Evolutionary conservation across 1,284 basidiomycete genomes (phyloP).

Genomic region (Clitocybe nebularis): DNA sequence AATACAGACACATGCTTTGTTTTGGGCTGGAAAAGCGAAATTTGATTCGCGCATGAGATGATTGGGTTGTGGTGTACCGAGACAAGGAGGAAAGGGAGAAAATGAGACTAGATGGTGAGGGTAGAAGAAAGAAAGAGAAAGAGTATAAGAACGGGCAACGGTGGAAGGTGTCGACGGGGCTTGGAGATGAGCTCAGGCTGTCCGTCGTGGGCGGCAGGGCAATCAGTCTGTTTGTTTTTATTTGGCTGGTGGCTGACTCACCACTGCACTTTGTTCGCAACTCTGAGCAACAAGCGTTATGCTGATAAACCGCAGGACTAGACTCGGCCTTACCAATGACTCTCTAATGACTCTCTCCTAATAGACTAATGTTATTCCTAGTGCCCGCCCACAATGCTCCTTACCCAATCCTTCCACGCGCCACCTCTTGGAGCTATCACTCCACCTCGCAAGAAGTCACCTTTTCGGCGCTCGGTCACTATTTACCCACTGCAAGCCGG

Average conservation of each 20-base stretch:
- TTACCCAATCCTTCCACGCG: too few relatives aligned
- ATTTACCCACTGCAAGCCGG: too few relatives aligned
- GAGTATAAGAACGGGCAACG: not conserved
- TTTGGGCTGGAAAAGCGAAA: slow-evolving; percentile 93
- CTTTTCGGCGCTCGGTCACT: too few relatives aligned
- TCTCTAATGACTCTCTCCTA: too few relatives aligned
- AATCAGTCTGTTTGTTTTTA: slow-evolving; percentile 1
- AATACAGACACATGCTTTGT: slow-evolving; percentile 93
- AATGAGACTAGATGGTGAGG: not conserved
- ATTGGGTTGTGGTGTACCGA: not conserved
- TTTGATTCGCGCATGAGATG: slow-evolving; percentile 93
- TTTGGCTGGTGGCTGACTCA: slow-evolving; percentile 7
- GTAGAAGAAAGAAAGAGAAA: not conserved
- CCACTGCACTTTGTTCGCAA: too few relatives aligned
- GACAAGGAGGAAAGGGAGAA: not conserved
- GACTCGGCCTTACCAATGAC: too few relatives aligned
- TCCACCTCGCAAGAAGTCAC: too few relatives aligned
- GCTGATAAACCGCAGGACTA: too few relatives aligned
- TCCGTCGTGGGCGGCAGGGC: not conserved
- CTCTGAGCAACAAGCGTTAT: too few relatives aligned
- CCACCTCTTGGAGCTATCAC: too few relatives aligned
- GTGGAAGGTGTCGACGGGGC: not conserved
- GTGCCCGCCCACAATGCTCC: too few relatives aligned
- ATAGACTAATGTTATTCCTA: too few relatives aligned
- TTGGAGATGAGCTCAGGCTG: slow-evolving; percentile 2